Base-by-base conservation (phyloP, 768 basidiomycete species). In the Xerocomellus amylosporus region DNA sequence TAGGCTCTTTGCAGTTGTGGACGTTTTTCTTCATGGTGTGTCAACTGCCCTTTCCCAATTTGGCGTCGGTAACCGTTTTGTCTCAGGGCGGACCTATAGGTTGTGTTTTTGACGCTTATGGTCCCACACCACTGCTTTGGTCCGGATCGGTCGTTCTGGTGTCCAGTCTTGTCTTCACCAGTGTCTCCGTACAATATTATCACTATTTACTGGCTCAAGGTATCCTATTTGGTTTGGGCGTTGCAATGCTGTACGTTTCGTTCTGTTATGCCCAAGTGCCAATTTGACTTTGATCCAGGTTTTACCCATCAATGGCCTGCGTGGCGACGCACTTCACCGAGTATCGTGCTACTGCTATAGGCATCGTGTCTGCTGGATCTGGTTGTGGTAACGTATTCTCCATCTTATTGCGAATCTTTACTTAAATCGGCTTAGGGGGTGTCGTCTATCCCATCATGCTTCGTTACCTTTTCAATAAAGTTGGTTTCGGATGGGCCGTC, bases 291-390 rank as follows among this genome's bases (percentile, higher is more conserved):
- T 30, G 42, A 17, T 38, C n/a, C 49, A 88, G 86, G 38, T 88
- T 88, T 67, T 88, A 87, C 59, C 88, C 88, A 0, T 75, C 85
- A 0, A 71, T 90, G 30, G 77, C 85, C 4, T 82, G 84, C 48
- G 76, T 88, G 10, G 79, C 86, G 0, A 88, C 84, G 1, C 77
- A 84, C 65, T 91, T 88, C 70, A 63, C 65, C 45, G 78, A 77
- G 56, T 83, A 84, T 57, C 79, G 88, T 14, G 86, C 85, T 4
- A 84, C 88, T 2, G 87, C 89, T 0, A 73, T 87, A 36, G 90
- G 90, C 2, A 72, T 92, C 51, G 84, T 82, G 17, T 76, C 81
- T 2, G 81, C 87, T 33, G 90, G 90, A n/a, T 84, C 85, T 24
- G 80, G 85, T 52, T 65, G 81, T 52, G 86, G 86, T 84, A 54